These are phyloP conservation scores for Actinomortierella ambigua DNA, from an alignment of 371 early-diverging fungal species.

Conservation along the genomic window DNA sequence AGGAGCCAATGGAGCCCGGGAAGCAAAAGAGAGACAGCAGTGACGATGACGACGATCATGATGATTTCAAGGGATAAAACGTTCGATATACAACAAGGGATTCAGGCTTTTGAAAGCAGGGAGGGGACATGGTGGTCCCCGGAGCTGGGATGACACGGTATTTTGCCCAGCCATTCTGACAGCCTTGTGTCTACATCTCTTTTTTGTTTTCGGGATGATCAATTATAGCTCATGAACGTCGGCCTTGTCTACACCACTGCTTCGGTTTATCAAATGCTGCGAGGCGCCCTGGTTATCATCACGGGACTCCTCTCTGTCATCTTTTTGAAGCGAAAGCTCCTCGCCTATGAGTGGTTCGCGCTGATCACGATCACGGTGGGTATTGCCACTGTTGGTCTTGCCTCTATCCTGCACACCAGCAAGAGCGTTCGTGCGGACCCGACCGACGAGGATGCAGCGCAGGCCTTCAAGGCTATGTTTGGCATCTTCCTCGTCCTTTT, in stretches of 20 bases:
- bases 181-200: too few species aligned
- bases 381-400: constrained; percentile 86
- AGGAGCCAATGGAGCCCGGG: too few species aligned
- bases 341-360: constrained; percentile 80
- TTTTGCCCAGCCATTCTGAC: too few species aligned
- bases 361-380: constrained; percentile 81
- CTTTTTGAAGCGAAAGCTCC: constrained; percentile 81
- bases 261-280: constrained; percentile 96
- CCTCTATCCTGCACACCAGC: constrained; percentile 54
- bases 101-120: too few species aligned
- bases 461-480: constrained; percentile 51
- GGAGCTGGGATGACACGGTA: too few species aligned
- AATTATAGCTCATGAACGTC: constrained; percentile 89
- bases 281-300: constrained; percentile 94
- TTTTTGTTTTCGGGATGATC: too few species aligned
- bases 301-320: constrained; percentile 86
- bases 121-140: too few species aligned
- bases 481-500: constrained; percentile 86
- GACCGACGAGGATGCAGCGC: constrained; percentile 19
- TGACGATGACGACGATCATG: too few species aligned
- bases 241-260: constrained; percentile 92
- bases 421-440: constrained; percentile 11
- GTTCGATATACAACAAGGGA: too few species aligned
- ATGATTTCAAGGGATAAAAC: too few species aligned
- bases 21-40: too few species aligned